Evolutionary conservation across 176 grass and related monocot genomes (phyloP).

Genomic region (Neostapfia colusana): DNA sequence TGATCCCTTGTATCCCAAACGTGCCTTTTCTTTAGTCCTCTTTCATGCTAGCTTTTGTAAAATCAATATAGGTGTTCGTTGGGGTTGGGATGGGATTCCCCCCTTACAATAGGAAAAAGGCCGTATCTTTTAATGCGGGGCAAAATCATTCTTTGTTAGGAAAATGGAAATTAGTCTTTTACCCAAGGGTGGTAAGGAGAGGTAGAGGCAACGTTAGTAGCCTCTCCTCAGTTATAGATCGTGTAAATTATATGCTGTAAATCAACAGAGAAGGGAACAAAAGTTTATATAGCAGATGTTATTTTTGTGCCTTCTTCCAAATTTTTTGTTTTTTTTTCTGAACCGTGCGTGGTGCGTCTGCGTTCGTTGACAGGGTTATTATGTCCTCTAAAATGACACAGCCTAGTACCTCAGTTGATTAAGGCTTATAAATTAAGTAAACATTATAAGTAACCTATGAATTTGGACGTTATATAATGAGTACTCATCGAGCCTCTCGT

Average conservation of each 20-base stretch:
- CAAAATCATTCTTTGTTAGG: conserved; percentile 78
- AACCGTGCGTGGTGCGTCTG: background rate
- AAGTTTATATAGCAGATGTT: conserved; percentile 35
- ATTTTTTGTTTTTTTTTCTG: background rate
- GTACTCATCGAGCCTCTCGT: too few species aligned
- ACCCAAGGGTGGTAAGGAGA: conserved; percentile 37
- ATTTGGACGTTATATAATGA: too few species aligned
- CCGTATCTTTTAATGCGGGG: conserved; percentile 55
- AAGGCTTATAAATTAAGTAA: too few species aligned
- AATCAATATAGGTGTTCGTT: conserved; percentile 62
- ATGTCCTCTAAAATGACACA: background rate
- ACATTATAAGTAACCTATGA: too few species aligned
- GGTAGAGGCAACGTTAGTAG: conserved; percentile 33
- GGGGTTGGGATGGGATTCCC: conserved; percentile 64
- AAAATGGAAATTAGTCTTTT: conserved; percentile 39
- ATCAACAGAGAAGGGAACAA: conserved; percentile 49
- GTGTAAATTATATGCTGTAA: conserved; percentile 64
- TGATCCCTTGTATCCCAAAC: conserved; percentile 38
- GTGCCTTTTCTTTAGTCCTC: conserved; percentile 42
- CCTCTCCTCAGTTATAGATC: conserved; percentile 32
- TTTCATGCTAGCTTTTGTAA: conserved; percentile 54
- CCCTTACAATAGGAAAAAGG: conserved; percentile 44
- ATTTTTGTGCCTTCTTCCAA: background rate
- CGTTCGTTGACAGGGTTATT: background rate
- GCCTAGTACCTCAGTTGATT: too few species aligned